phyloP scores from a whole-genome alignment of 2,329 filamentous ascomycete genomes.

The Fusarium decemcellulare region DNA sequence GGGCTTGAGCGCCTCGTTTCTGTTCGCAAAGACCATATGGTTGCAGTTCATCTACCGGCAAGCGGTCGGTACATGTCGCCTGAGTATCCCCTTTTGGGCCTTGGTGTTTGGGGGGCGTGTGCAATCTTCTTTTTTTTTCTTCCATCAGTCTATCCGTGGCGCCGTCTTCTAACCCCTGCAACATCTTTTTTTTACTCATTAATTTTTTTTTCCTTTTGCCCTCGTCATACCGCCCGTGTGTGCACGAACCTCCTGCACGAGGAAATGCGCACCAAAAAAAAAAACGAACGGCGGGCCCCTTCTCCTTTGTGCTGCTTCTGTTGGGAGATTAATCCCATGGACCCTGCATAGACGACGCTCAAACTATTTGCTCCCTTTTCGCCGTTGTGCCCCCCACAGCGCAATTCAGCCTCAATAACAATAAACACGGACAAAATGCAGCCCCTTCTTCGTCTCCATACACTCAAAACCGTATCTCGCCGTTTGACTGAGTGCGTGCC shows the following conservation, averaged over 20 bases:
- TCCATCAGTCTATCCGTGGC: constrained; percentile 4
- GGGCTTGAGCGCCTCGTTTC: constrained; percentile 37
- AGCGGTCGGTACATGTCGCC: constrained; percentile 31
- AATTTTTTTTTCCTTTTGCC: constrained; percentile 14
- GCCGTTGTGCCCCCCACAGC: constrained; percentile 34
- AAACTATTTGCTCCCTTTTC: constrained; percentile 31
- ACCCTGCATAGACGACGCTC: constrained; percentile 42
- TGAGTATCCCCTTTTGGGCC: constrained; percentile 26
- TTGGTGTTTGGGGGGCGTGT: constrained; percentile 20
- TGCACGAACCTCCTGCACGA: constrained; percentile 38
- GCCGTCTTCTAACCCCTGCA: constrained; percentile 22
- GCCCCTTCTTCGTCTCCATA: constrained; percentile 19
- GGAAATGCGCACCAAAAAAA: constrained; percentile 4
- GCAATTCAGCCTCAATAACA: constrained; percentile 36
- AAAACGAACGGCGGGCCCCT: constrained; percentile 26
- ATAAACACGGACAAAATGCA: constrained; percentile 21
- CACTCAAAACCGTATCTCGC: background rate
- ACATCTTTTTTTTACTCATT: constrained; percentile 16
- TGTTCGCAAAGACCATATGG: constrained; percentile 28
- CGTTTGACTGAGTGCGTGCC: constrained; percentile 19
- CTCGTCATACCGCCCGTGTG: constrained; percentile 13
- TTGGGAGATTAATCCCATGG: constrained; percentile 46
- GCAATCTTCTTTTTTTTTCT: constrained; percentile 17
- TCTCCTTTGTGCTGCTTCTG: constrained; percentile 47
- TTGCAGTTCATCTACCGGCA: constrained; percentile 32